phyloP scores from a whole-genome alignment of 495 filamentous ascomycete species.

The Umbilicaria muhlenbergii region DNA sequence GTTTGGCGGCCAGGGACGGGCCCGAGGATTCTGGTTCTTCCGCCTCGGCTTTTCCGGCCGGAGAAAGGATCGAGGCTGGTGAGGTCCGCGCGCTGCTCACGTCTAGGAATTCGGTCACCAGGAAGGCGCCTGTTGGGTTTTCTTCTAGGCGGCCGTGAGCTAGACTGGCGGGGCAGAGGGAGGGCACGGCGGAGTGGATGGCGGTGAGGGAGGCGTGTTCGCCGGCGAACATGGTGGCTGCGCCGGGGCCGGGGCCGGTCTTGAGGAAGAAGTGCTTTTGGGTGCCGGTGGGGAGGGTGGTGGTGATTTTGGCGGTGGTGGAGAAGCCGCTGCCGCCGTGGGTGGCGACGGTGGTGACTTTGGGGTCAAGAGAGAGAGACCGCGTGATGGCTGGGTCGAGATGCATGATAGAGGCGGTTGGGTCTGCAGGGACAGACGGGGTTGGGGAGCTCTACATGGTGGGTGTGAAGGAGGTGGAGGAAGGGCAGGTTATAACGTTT shows the following conservation, averaged over 20 bases:
- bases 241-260: slow-evolving; percentile 45
- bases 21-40: slow-evolving; percentile 18
- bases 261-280: slow-evolving; percentile 66
- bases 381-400: slow-evolving; percentile 44
- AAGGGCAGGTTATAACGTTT: too few species aligned
- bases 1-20: slow-evolving; percentile 49
- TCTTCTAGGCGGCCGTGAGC: slow-evolving; percentile 47
- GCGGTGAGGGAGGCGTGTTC: slow-evolving; percentile 77
- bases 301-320: slow-evolving; percentile 52
- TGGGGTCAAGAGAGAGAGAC: slow-evolving; percentile 49
- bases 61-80: too few species aligned
- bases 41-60: slow-evolving; percentile 4
- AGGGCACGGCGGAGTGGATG: slow-evolving; percentile 52
- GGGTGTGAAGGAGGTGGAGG: too few species aligned
- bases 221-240: slow-evolving; percentile 68
- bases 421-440: too few species aligned
- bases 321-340: slow-evolving; percentile 63
- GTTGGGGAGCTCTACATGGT: background rate
- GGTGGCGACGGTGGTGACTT: slow-evolving; percentile 36
- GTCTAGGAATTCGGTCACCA: slow-evolving; percentile 71
- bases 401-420: slow-evolving; percentile 8
- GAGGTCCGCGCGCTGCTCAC: slow-evolving; percentile 26
- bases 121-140: slow-evolving; percentile 39
- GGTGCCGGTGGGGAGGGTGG: slow-evolving; percentile 19
- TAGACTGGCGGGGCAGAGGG: slow-evolving; percentile 56